Evolutionary conservation across 495 filamentous ascomycete genomes (phyloP).

Genomic region (Penicillium robsamsonii): DNA sequence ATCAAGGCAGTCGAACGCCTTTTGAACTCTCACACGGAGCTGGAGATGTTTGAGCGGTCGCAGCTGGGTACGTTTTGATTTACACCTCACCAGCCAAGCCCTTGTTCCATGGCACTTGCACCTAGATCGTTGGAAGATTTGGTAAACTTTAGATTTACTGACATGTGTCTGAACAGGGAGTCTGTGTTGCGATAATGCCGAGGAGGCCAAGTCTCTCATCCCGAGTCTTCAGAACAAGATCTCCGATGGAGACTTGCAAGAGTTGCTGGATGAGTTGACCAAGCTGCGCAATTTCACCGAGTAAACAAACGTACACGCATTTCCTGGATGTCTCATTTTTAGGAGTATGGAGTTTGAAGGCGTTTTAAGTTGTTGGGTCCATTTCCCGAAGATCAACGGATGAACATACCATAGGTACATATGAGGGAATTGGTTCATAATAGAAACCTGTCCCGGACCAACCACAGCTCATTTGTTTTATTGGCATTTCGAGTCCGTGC

Average conservation of each 20-base stretch:
- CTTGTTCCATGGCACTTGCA: neutral
- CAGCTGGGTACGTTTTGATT: conserved; percentile 70
- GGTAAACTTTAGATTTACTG: neutral
- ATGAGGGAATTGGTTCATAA: conserved; percentile 6
- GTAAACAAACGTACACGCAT: conserved; percentile 25
- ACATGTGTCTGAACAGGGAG: conserved; percentile 57
- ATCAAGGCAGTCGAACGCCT: conserved; percentile 88
- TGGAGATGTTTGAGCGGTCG: conserved; percentile 88
- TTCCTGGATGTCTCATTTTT: neutral
- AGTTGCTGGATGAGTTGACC: conserved; percentile 83
- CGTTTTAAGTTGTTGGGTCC: conserved; percentile 10
- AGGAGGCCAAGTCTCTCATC: conserved; percentile 95
- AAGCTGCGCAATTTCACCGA: conserved; percentile 65
- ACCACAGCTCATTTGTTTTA: conserved; percentile 3
- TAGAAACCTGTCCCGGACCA: conserved; percentile 3
- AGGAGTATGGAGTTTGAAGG: conserved; percentile 24
- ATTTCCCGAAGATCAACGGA: neutral
- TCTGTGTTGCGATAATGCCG: conserved; percentile 84
- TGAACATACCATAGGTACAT: neutral
- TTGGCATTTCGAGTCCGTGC: conserved; percentile 4
- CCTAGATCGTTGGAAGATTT: neutral
- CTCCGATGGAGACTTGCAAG: conserved; percentile 78
- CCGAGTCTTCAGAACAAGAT: conserved; percentile 88
- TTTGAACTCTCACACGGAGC: conserved; percentile 68
- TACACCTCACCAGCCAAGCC: neutral